Base-by-base conservation (phyloP, 148 eudicot species). In the Linanthus parryae region DNA sequence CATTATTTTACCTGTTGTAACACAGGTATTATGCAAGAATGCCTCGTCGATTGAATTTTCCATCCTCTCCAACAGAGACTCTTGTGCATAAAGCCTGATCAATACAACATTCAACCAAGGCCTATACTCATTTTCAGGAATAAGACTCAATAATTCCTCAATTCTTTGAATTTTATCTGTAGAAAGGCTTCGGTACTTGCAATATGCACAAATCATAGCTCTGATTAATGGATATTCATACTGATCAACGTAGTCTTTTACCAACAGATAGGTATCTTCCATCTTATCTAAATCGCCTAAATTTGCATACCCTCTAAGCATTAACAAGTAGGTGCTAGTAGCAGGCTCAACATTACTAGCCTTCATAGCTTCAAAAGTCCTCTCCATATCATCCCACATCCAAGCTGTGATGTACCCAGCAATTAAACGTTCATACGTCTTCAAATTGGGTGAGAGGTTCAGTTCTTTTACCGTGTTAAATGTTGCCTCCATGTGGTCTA, bases 381-480 rank as follows among this genome's bases (percentile, higher is more conserved):
- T 67, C 64, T 84, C 99, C 99, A 92, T 82, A 18, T 63, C 55
- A 54, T 92, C 95, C 99, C 99, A 92, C 91, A 75, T 87, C 96
- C 94, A 92, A 51, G 94, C 88, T 4, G 82, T 84, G 20, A 92
- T 20, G 58, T 92, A 92, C 25, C 99, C 96, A 45, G 73, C 73
- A 54, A 92, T 77, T 63, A 92, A 61, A 66, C 53, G 59, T 47
- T 80, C 79, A 67, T 76, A 92, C 15, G 99, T 92, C 36, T 55
- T 57, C 33, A 75, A 30, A 62, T 43, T 78, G 26, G 94, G 94
- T 36, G 59, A 46, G 42, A 92, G 66, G 39, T 64, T 54, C 62
- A 54, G 62, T 33, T 84, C 64, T 22, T 66, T 52, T 26, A 92
- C 60, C 62, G 79, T 84, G 50, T 63, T 65, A 18, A 79, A 39